A percentile compares a stretch with the other conserved stretches of the same genome.
These are phyloP conservation scores for Globisporangium abappressorium DNA, from an alignment of 352 stramenopile genomes.

Conservation along the genomic window DNA sequence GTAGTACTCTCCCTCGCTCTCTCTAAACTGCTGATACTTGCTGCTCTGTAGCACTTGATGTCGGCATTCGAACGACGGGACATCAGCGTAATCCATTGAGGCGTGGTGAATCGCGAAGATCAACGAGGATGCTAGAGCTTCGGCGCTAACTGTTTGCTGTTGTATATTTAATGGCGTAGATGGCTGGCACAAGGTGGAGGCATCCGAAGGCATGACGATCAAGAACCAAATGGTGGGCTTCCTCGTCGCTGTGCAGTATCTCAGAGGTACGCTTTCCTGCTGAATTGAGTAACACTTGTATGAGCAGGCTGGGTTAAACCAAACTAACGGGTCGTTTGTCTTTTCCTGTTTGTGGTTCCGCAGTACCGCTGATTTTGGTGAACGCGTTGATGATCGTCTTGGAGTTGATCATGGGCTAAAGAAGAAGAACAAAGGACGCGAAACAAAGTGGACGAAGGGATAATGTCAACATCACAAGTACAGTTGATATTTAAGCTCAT, in stretches of 20 bases:
- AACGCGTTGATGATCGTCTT: constrained; percentile 82
- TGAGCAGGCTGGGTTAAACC: not conserved
- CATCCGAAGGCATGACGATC: constrained; percentile 76
- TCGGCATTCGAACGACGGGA: no score
- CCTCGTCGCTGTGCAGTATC: constrained; percentile 81
- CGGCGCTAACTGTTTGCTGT: not conserved
- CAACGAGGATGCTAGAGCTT: not conserved
- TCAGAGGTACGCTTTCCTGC: constrained; percentile 49
- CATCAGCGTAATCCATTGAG: no score
- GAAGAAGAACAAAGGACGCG: not conserved
- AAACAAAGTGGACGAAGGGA: not conserved
- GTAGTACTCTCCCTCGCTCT: constrained; percentile 14
- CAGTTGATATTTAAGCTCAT: constrained; percentile 9
- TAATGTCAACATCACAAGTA: constrained; percentile 8
- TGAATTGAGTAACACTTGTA: not conserved
- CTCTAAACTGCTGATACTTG: no score
- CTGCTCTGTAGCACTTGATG: no score
- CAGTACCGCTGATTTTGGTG: constrained; percentile 81
- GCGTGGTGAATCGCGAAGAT: not conserved
- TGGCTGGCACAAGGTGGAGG: constrained; percentile 82
- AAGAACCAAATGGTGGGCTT: constrained; percentile 89
- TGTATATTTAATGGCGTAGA: constrained; percentile 31
- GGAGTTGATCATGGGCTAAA: constrained; percentile 71
- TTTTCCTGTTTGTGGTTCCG: constrained; percentile 2
- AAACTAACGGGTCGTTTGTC: not conserved